phyloP scores from a whole-genome alignment of 2,329 filamentous ascomycete genomes.

The Colletotrichum lindemuthianum region DNA sequence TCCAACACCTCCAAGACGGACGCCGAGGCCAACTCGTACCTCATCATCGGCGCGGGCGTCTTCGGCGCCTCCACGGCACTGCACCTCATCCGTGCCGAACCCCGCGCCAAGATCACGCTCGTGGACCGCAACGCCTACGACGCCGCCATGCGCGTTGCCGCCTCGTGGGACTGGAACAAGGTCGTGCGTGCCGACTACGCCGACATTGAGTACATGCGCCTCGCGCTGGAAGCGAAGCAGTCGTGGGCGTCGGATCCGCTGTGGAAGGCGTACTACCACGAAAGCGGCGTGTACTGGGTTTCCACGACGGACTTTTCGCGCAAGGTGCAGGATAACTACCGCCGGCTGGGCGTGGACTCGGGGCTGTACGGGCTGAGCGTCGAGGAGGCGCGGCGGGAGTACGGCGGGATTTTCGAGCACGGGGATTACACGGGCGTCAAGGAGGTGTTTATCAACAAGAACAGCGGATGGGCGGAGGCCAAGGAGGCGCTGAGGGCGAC shows the following conservation, averaged over 20 bases:
- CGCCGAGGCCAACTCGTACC: constrained; percentile 26
- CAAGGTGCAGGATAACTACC: constrained; percentile 47
- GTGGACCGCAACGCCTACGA: constrained; percentile 41
- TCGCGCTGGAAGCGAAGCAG: constrained; percentile 43
- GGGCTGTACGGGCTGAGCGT: constrained; percentile 55
- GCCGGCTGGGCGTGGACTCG: constrained; percentile 39
- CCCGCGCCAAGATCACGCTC: constrained; percentile 38
- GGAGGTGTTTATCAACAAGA: constrained; percentile 63
- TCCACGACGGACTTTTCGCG: constrained; percentile 42
- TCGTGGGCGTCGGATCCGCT: constrained; percentile 43
- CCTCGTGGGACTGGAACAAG: constrained; percentile 49
- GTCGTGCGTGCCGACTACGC: constrained; percentile 50
- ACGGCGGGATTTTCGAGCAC: constrained; percentile 61
- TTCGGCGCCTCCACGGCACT: constrained; percentile 62
- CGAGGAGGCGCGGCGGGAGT: constrained; percentile 58
- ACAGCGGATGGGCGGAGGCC: constrained; percentile 66
- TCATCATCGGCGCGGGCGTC: constrained; percentile 62
- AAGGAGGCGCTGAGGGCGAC: constrained; percentile 60
- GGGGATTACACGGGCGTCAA: constrained; percentile 63
- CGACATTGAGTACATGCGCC: constrained; percentile 42
- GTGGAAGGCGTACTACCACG: constrained; percentile 43
- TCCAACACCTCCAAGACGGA: not conserved
- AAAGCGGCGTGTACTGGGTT: constrained; percentile 53
- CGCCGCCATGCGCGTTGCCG: constrained; percentile 40
- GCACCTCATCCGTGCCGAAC: constrained; percentile 48